Evolutionary conservation across 2,329 filamentous ascomycete species (phyloP).

Genomic region (Fusarium papillatum): DNA sequence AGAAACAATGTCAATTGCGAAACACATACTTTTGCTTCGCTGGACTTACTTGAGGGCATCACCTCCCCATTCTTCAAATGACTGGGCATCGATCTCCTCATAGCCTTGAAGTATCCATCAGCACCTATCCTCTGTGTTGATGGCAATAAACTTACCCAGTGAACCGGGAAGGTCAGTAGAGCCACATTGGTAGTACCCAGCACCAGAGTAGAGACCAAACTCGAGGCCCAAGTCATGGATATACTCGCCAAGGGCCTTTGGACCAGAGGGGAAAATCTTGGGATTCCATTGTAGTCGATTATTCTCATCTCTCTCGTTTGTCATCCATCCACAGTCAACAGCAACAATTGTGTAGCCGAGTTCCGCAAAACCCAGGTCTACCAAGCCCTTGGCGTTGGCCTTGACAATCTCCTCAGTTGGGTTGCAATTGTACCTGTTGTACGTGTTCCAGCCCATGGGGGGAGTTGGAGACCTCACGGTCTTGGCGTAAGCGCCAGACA

Average conservation of each 20-base stretch:
- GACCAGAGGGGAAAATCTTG: slow-evolving; percentile 63
- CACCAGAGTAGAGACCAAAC: slow-evolving; percentile 69
- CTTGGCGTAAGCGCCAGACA: slow-evolving; percentile 9
- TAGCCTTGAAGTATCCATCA: slow-evolving; percentile 45
- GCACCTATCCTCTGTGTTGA: accelerated
- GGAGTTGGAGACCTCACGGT: slow-evolving; percentile 49
- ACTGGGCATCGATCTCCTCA: slow-evolving; percentile 56
- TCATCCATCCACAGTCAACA: slow-evolving; percentile 71
- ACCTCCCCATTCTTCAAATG: slow-evolving; percentile 59
- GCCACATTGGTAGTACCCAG: slow-evolving; percentile 59
- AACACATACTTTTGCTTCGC: accelerated
- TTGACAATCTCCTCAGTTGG: slow-evolving; percentile 39
- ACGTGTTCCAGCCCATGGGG: slow-evolving; percentile 70
- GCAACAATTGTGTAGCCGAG: slow-evolving; percentile 70
- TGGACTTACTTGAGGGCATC: slow-evolving; percentile 64
- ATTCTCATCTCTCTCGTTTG: slow-evolving; percentile 53
- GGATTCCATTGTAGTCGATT: slow-evolving; percentile 64
- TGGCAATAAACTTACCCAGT: slow-evolving; percentile 48
- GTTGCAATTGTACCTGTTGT: slow-evolving; percentile 59
- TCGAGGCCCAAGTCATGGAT: slow-evolving; percentile 62
- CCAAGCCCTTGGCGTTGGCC: slow-evolving; percentile 65
- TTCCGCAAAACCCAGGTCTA: slow-evolving; percentile 63
- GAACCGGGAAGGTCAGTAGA: slow-evolving; percentile 58
- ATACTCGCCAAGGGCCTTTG: slow-evolving; percentile 62
- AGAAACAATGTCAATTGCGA: neutral